phyloP scores from a whole-genome alignment of 2,329 filamentous ascomycete species.

The Fusarium hainanense region DNA sequence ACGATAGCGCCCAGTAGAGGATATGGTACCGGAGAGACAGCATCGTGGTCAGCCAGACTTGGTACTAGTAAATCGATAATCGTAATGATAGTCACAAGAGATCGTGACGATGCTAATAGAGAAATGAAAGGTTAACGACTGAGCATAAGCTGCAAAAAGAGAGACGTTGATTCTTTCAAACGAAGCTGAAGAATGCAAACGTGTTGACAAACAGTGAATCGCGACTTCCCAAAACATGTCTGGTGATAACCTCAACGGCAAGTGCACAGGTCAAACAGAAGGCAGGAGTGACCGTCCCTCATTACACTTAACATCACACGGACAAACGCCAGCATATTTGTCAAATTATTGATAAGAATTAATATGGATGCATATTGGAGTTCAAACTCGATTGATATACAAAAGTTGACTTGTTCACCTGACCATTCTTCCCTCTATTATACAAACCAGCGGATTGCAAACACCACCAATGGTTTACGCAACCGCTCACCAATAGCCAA shows the following conservation, averaged over 20 bases:
- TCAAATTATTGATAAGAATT: neutral
- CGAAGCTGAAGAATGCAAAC: neutral
- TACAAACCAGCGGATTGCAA: constrained; percentile 30
- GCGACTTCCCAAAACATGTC: constrained; percentile 7
- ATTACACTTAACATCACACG: neutral
- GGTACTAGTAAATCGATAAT: neutral
- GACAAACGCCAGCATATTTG: neutral
- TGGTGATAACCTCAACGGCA: constrained; percentile 7
- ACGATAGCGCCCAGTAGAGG: constrained; percentile 35
- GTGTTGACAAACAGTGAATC: neutral
- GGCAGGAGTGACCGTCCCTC: neutral
- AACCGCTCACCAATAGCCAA: constrained; percentile 29
- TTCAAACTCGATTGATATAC: constrained; percentile 18
- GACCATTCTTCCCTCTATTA: constrained; percentile 2
- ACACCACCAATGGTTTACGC: constrained; percentile 4
- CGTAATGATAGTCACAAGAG: neutral
- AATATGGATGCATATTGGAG: neutral
- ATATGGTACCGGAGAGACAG: constrained; percentile 31
- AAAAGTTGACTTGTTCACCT: constrained; percentile 11
- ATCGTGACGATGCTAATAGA: neutral
- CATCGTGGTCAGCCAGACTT: constrained; percentile 14
- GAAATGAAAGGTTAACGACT: neutral
- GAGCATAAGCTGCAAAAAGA: neutral
- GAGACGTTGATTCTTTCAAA: neutral
- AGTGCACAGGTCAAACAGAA: neutral